Base-by-base conservation (phyloP, 768 basidiomycete genomes). In the Pholiota microspora region DNA sequence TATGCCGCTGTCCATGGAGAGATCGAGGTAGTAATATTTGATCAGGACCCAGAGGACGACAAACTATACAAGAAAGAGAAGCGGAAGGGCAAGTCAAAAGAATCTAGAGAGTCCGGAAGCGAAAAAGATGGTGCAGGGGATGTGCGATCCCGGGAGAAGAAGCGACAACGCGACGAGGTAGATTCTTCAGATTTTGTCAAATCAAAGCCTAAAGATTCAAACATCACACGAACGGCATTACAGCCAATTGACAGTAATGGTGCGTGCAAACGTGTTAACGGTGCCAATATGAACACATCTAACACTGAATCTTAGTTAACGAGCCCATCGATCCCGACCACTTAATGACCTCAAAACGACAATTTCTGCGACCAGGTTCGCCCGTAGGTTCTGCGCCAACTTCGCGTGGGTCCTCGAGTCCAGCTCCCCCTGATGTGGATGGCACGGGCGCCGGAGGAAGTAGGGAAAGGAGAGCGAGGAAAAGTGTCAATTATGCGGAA, bases 401-500 rank as follows among this genome's bases (percentile, higher is more conserved):
- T 10, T 83, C 85, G 18, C 77, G 74, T 56, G 71, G 71, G 12
- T 83, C 83, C 1, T 64, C 74, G 15, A 79, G 77, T 54, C 76
- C 78, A 18, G 56, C 66, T 24, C 73, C 76, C 25, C 59, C 71
- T 32, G 67, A 7, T 64, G 73, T 13, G 71, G 73, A 44, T 28
- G 58, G 4, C 64, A 64, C 9, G 56, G 53, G 10, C 27, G 57
- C 63, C 69, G 45, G 13, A 60, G 76, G 62, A 68, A 83, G 64
- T 64, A 81, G 79, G 71, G 85, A 78, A 73, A 80, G 72, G 64
- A 71, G 86, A 48, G 67, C 77, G 16, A 78, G 92, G 45, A 93
- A 87, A 72, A 92, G 91, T 61, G 74, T 94, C 45, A 93, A 93
- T 67, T 93, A 94, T 60, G 76, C 91, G 0, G 92, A 94, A 64